Percentiles rank a stretch among this genome's conserved stretches.
These are phyloP conservation scores for Saccharomycopsis olivae DNA, from an alignment of 805 yeast genomes.

Conservation along the genomic window DNA sequence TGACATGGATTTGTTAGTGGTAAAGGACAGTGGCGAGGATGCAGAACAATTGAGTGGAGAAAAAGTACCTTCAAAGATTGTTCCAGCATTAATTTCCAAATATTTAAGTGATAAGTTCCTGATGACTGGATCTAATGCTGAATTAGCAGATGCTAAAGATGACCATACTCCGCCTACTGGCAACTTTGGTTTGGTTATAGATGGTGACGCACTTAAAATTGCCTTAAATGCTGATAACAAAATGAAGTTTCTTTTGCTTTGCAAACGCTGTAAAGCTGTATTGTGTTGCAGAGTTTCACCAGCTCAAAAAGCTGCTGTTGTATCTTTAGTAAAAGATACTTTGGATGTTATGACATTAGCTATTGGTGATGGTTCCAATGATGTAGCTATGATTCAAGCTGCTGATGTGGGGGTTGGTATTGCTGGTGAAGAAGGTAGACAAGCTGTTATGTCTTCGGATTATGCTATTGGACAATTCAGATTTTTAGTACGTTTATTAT, in stretches of 20 bases:
- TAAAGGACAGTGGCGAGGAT: constrained; percentile 41
- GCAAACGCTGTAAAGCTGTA: constrained; percentile 75
- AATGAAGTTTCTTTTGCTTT: constrained; percentile 54
- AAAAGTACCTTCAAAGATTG: constrained; percentile 29
- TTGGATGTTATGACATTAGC: constrained; percentile 78
- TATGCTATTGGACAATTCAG: constrained; percentile 81
- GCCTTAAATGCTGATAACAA: constrained; percentile 35
- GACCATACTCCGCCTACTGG: constrained; percentile 61
- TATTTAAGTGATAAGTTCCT: constrained; percentile 46
- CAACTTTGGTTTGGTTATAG: constrained; percentile 60
- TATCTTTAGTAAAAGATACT: constrained; percentile 61
- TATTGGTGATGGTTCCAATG: constrained; percentile 84
- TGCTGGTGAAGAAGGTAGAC: constrained; percentile 87
- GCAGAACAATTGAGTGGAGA: constrained; percentile 32
- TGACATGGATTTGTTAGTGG: constrained; percentile 64
- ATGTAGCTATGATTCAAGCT: constrained; percentile 85
- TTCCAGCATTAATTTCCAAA: constrained; percentile 38
- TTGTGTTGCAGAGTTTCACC: constrained; percentile 85
- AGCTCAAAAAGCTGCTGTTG: constrained; percentile 79
- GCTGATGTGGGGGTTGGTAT: constrained; percentile 86
- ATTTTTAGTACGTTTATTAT: constrained; percentile 50
- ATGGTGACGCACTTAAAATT: constrained; percentile 65
- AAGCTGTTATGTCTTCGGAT: constrained; percentile 82
- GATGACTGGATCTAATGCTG: constrained; percentile 49
- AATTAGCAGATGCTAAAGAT: constrained; percentile 41